Evolutionary conservation across 2,329 filamentous ascomycete genomes (phyloP).

Genomic region (Aspergillus brunneoviolaceus): DNA sequence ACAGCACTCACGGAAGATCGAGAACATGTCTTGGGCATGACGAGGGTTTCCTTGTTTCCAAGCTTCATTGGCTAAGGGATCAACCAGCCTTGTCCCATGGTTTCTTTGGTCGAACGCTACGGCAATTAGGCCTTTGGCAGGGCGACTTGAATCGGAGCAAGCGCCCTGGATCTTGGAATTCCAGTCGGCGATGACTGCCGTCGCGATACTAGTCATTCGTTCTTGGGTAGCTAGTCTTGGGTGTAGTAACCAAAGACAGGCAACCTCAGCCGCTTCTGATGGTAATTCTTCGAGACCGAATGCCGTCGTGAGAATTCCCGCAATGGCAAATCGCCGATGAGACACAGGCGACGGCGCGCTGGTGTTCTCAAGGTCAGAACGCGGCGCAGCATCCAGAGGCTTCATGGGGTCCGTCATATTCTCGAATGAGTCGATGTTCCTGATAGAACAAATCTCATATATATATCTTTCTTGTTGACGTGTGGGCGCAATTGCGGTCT

Average conservation of each 20-base stretch:
- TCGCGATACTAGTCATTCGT: conserved; percentile 73
- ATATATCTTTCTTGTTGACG: not conserved
- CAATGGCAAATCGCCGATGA: conserved; percentile 66
- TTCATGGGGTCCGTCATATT: conserved; percentile 39
- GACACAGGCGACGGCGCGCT: conserved; percentile 53
- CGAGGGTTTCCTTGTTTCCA: conserved; percentile 77
- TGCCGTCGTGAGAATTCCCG: conserved; percentile 74
- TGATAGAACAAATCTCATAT: not conserved
- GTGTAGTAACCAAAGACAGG: conserved; percentile 90
- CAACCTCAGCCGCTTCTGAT: conserved; percentile 54
- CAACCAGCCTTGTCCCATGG: conserved; percentile 73
- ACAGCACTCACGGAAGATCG: conserved; percentile 61
- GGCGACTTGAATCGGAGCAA: conserved; percentile 24
- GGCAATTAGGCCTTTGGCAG: conserved; percentile 67
- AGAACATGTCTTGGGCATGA: conserved; percentile 93
- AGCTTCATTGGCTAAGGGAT: conserved; percentile 67
- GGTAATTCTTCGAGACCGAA: conserved; percentile 78
- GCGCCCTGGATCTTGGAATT: conserved; percentile 47
- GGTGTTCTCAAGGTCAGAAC: conserved; percentile 13
- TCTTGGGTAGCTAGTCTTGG: conserved; percentile 69
- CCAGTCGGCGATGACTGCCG: conserved; percentile 68
- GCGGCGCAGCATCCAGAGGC: conserved; percentile 27
- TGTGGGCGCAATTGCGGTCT: not conserved
- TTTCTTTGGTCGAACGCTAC: conserved; percentile 91
- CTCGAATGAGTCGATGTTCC: not conserved